Conservation (phyloP, 2,329 filamentous ascomycete genomes). For the Talaromyces sp. region DNA sequence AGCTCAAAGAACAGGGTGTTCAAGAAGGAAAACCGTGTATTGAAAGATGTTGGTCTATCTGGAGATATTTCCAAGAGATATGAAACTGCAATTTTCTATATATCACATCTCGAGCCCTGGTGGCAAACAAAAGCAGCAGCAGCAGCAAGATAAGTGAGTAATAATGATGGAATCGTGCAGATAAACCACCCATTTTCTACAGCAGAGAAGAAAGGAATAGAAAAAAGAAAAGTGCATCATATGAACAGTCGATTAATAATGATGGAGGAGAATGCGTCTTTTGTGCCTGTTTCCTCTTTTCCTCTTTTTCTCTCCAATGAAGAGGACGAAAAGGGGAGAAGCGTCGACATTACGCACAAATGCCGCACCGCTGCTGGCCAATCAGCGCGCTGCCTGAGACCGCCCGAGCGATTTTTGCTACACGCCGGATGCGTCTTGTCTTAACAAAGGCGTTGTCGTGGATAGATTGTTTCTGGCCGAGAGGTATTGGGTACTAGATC, state of each 20-base stretch:
- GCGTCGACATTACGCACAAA: slow-evolving; percentile 11
- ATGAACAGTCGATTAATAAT: background rate
- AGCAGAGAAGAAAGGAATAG: background rate
- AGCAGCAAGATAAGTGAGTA: slow-evolving; percentile 1
- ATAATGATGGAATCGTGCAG: background rate
- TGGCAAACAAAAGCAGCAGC: slow-evolving; percentile 8
- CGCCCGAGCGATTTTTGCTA: slow-evolving; percentile 2
- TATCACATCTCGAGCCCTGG: background rate
- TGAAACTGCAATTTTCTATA: background rate
- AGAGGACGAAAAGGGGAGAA: background rate
- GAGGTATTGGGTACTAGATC: background rate
- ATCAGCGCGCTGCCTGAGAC: background rate
- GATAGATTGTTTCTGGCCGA: background rate
- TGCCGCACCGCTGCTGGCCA: slow-evolving; percentile 8
- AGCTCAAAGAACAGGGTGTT: background rate
- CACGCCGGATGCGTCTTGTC: background rate
- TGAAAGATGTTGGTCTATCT: background rate
- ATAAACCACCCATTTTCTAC: background rate
- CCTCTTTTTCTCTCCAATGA: background rate
- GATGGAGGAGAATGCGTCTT: background rate
- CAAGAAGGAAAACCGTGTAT: background rate
- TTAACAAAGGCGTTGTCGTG: background rate
- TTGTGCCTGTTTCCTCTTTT: slow-evolving; percentile 9
- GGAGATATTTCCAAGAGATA: background rate
- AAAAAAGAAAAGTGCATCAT: background rate